These are phyloP conservation scores for Tuber borchii DNA, from an alignment of 495 filamentous ascomycete species.

Conservation along the genomic window DNA sequence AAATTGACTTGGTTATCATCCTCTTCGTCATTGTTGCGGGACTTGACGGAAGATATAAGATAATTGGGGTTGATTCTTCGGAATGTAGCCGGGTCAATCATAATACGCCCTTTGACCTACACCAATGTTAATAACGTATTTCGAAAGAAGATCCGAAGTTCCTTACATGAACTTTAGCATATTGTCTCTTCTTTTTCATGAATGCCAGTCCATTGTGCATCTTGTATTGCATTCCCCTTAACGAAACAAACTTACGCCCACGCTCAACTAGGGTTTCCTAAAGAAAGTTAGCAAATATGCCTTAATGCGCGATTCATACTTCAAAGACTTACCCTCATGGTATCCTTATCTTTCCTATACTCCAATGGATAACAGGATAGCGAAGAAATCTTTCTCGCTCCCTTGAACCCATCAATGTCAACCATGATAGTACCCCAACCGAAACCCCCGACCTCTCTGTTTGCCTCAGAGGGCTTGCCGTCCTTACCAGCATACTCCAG, in stretches of 20 bases:
- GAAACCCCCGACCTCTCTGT: conserved; percentile 46
- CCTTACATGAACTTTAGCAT: conserved; percentile 59
- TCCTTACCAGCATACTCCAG: conserved; percentile 35
- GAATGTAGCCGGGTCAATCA: conserved; percentile 85
- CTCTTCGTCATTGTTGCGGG: conserved; percentile 65
- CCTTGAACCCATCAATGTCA: conserved; percentile 73
- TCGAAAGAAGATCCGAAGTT: neutral
- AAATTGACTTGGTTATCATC: conserved; percentile 51
- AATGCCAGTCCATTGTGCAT: conserved; percentile 78
- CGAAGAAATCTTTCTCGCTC: conserved; percentile 72
- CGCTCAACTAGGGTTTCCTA: conserved; percentile 65
- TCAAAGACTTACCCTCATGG: conserved; percentile 45
- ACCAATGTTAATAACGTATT: conserved; percentile 8
- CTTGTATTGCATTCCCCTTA: conserved; percentile 79
- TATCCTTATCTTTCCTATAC: conserved; percentile 70
- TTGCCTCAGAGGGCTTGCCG: conserved; percentile 78
- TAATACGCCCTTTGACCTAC: conserved; percentile 81
- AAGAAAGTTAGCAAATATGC: conserved; percentile 21
- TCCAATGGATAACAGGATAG: conserved; percentile 72
- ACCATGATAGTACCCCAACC: conserved; percentile 63
- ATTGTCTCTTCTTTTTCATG: conserved; percentile 69
- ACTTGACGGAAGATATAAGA: conserved; percentile 68
- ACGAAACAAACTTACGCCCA: conserved; percentile 72
- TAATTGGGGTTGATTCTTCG: conserved; percentile 87
- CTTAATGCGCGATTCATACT: neutral